Percentiles rank a stretch among this genome's conserved stretches.
Conservation (phyloP, 257 asterid genomes). For the Scutellaria barbata region DNA sequence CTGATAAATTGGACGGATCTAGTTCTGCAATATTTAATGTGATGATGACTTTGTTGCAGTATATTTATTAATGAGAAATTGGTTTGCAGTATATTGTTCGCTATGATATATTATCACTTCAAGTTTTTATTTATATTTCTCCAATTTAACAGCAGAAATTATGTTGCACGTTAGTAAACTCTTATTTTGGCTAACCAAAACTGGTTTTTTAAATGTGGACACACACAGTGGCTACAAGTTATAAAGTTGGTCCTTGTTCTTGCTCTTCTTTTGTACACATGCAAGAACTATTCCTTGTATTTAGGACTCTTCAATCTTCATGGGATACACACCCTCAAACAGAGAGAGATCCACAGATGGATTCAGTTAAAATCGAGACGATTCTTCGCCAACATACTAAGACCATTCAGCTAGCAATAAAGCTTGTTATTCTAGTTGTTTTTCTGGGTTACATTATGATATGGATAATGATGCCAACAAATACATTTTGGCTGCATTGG, state of each 20-base stretch:
- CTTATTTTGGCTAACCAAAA: constrained; percentile 21
- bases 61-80: no score
- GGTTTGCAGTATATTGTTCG: no score
- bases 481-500: constrained; percentile 54
- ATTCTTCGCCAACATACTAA: constrained; percentile 24
- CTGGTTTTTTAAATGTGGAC: neutral
- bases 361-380: constrained; percentile 15
- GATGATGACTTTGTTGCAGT: no score
- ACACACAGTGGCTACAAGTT: constrained; percentile 22
- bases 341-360: constrained; percentile 5
- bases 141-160: neutral
- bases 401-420: constrained; percentile 41
- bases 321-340: neutral
- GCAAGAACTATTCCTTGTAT: neutral
- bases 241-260: constrained; percentile 24
- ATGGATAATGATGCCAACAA: constrained; percentile 69
- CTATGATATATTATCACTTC: no score
- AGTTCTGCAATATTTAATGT: no score
- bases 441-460: constrained; percentile 50
- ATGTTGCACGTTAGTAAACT: constrained; percentile 30
- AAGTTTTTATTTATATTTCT: neutral
- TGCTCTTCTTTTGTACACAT: constrained; percentile 29
- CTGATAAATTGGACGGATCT: no score
- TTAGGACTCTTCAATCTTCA: neutral
- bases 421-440: constrained; percentile 39